phyloP scores from a whole-genome alignment of 2,329 filamentous ascomycete species.

The Fusarium dimerum region DNA sequence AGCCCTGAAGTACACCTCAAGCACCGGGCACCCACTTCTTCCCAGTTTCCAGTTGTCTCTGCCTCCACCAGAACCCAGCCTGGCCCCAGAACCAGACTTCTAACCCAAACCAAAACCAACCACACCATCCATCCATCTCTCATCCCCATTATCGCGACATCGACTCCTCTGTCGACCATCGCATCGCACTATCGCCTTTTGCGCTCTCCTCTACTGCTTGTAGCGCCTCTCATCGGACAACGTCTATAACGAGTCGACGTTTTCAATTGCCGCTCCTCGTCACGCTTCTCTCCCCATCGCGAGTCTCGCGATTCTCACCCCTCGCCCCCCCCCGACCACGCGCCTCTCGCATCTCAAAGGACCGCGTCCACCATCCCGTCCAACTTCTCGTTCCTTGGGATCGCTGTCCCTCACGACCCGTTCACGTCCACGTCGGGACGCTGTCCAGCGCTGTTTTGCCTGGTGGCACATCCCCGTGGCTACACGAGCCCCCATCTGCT shows the following conservation, averaged over 20 bases:
- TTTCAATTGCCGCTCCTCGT: slow-evolving; percentile 20
- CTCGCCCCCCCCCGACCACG: slow-evolving; percentile 20
- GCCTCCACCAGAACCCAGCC: too few relatives aligned
- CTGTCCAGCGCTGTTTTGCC: slow-evolving; percentile 34
- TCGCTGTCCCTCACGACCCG: slow-evolving; percentile 23
- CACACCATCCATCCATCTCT: slow-evolving; percentile 25
- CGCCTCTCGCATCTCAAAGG: slow-evolving; percentile 22
- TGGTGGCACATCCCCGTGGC: slow-evolving; percentile 36
- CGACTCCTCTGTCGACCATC: slow-evolving; percentile 21
- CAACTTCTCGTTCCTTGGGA: slow-evolving; percentile 25
- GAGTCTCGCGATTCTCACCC: slow-evolving; percentile 25
- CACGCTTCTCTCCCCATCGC: slow-evolving; percentile 23
- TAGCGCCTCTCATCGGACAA: slow-evolving; percentile 15
- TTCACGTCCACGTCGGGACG: slow-evolving; percentile 36
- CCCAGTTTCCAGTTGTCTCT: slow-evolving; percentile 27
- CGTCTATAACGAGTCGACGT: slow-evolving; percentile 20
- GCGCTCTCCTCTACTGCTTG: slow-evolving; percentile 10
- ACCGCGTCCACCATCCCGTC: slow-evolving; percentile 26
- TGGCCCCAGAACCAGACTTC: slow-evolving; percentile 7
- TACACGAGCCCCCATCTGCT: slow-evolving; percentile 30
- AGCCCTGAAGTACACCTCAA: too few relatives aligned
- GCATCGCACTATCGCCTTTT: slow-evolving; percentile 16
- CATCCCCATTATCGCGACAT: slow-evolving; percentile 26
- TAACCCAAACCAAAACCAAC: slow-evolving; percentile 27
- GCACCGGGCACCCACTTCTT: slow-evolving; percentile 3